These are phyloP conservation scores for Nicotiana obtusifolia DNA, from an alignment of 257 asterid species.

Conservation along the genomic window DNA sequence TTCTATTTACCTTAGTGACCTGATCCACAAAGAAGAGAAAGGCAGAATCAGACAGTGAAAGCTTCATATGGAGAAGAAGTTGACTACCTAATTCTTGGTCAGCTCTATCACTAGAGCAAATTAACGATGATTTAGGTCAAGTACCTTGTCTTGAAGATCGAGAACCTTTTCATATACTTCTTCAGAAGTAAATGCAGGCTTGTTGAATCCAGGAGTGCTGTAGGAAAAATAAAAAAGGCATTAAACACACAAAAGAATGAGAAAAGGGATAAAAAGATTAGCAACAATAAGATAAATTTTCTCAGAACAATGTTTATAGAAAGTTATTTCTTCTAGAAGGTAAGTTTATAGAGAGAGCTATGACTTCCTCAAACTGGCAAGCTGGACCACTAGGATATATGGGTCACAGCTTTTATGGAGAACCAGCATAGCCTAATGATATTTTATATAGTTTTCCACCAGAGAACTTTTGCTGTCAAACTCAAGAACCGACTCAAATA, in stretches of 20 bases:
- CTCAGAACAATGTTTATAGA: neutral
- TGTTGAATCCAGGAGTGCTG: constrained; percentile 64
- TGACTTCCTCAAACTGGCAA: neutral
- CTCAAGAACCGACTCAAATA: neutral
- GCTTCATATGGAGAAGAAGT: neutral
- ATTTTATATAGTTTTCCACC: neutral
- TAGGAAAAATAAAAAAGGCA: constrained; percentile 7
- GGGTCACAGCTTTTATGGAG: neutral
- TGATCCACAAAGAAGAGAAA: constrained; percentile 14
- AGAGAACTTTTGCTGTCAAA: neutral
- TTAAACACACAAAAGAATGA: neutral
- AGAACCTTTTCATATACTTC: constrained; percentile 66
- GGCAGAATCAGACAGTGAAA: neutral
- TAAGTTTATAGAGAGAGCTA: neutral
- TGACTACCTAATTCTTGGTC: neutral
- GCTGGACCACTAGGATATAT: neutral
- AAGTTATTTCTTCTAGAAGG: too few species aligned
- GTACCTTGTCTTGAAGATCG: constrained; percentile 85
- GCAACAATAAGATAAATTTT: neutral
- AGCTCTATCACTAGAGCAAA: neutral
- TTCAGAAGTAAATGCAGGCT: constrained; percentile 81
- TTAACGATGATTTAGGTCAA: neutral
- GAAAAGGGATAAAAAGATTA: neutral
- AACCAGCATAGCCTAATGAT: neutral
- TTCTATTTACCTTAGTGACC: constrained; percentile 71